A percentile compares a stretch with the other conserved stretches of the same genome.
Conservation (phyloP, 306 rosid species). For the Inga oerstediana region DNA sequence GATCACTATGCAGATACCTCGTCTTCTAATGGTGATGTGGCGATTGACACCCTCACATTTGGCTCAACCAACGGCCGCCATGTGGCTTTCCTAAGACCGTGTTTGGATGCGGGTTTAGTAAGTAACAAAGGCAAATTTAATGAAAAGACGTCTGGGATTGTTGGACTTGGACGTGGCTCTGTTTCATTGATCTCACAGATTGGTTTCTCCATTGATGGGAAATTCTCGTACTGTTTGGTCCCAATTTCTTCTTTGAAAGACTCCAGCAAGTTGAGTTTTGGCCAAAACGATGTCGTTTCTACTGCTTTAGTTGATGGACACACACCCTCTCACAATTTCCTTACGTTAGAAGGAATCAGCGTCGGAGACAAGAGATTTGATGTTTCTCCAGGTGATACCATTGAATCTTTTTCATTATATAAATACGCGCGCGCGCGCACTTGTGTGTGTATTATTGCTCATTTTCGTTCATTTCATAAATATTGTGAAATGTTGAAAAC, state of each 20-base stretch:
- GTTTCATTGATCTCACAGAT: constrained; percentile 50
- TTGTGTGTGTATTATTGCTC: too few relatives aligned
- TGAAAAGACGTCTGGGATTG: constrained; percentile 39
- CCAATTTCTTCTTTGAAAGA: neutral
- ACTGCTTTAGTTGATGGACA: neutral
- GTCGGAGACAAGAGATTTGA: neutral
- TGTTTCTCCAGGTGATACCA: neutral
- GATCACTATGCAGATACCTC: neutral
- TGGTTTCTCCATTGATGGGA: constrained; percentile 30
- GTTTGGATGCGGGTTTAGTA: constrained; percentile 53
- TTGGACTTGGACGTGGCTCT: constrained; percentile 56
- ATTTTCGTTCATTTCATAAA: neutral
- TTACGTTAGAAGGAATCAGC: neutral
- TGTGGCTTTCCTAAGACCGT: constrained; percentile 33
- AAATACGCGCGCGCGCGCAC: too few relatives aligned
- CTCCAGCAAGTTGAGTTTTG: constrained; percentile 21
- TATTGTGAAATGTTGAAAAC: too few relatives aligned
- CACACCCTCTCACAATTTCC: neutral
- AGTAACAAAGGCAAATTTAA: constrained; percentile 19
- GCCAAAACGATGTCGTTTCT: constrained; percentile 3
- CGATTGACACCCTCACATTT: constrained; percentile 46
- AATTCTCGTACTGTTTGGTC: constrained; percentile 64
- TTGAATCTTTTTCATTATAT: neutral
- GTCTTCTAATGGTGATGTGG: neutral
- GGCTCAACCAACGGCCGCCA: constrained; percentile 14